Evolutionary conservation across 2,329 filamentous ascomycete genomes (phyloP).

Genomic region (Fusarium brevicatenulatum): DNA sequence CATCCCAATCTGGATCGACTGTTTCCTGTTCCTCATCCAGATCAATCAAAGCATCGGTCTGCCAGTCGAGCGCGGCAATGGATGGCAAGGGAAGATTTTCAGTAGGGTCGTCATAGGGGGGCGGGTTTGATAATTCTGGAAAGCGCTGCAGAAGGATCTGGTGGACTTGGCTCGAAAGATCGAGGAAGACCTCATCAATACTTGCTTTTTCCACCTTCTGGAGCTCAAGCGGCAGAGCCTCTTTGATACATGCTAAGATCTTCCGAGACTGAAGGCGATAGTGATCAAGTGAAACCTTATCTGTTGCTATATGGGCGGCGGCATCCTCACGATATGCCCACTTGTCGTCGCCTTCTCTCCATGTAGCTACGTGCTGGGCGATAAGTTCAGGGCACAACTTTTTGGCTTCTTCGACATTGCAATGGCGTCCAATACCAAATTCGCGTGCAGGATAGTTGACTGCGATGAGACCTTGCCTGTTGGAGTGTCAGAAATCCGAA

Average conservation of each 20-base stretch:
- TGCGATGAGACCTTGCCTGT: conserved; percentile 88
- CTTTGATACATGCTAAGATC: conserved; percentile 83
- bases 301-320: conserved; percentile 79
- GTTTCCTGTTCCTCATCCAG: conserved; percentile 80
- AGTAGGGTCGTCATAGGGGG: conserved; percentile 78
- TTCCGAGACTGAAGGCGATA: conserved; percentile 86
- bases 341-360: conserved; percentile 88
- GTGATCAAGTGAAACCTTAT: conserved; percentile 94
- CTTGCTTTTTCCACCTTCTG: conserved; percentile 91
- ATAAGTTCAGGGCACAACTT: conserved; percentile 87
- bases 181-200: conserved; percentile 95
- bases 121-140: conserved; percentile 71
- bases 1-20: conserved; percentile 94
- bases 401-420: conserved; percentile 81
- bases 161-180: conserved; percentile 87
- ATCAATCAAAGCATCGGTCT: conserved; percentile 82
- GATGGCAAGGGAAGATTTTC: conserved; percentile 77
- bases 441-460: conserved; percentile 93
- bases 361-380: conserved; percentile 93
- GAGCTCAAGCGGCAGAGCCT: conserved; percentile 69
- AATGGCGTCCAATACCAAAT: conserved; percentile 82
- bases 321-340: conserved; percentile 93
- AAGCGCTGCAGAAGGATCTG: conserved; percentile 78
- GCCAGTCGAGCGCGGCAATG: conserved; percentile 80
- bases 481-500: conserved; percentile 25